Percentiles rank a stretch among this genome's conserved stretches.
phyloP scores from a whole-genome alignment of 139 green algal species.

The Picochlorum sp. region DNA sequence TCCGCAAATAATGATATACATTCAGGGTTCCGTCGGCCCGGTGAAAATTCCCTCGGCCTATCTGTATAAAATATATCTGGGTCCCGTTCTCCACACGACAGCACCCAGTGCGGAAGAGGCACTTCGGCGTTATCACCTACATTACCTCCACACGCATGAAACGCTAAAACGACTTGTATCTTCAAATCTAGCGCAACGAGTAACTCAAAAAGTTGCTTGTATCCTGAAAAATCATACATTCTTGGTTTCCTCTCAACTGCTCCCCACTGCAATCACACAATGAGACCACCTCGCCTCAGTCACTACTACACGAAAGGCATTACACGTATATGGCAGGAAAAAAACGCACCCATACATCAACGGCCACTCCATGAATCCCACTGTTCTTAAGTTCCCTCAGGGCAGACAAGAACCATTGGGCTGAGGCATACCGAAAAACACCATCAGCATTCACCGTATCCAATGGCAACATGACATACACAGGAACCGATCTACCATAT shows the following conservation, averaged over 20 bases:
- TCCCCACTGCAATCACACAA: slow-evolving; percentile 49
- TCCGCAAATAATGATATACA: slow-evolving; percentile 78
- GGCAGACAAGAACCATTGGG: slow-evolving; percentile 58
- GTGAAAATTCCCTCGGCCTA: slow-evolving; percentile 38
- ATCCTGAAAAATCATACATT: slow-evolving; percentile 76
- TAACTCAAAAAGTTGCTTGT: slow-evolving; percentile 68
- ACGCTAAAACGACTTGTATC: slow-evolving; percentile 85
- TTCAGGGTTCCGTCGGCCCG: slow-evolving; percentile 63
- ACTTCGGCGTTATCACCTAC: slow-evolving; percentile 79
- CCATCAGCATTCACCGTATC: slow-evolving; percentile 78
- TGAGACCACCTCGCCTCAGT: neutral
- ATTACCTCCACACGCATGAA: slow-evolving; percentile 91
- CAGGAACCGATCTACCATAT: slow-evolving; percentile 25
- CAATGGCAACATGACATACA: slow-evolving; percentile 87
- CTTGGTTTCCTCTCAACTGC: slow-evolving; percentile 70
- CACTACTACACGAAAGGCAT: too few relatives aligned
- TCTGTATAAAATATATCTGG: slow-evolving; percentile 84
- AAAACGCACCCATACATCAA: slow-evolving; percentile 67
- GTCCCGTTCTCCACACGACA: slow-evolving; percentile 61
- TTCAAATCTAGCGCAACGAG: slow-evolving; percentile 63
- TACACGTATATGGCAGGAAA: too few relatives aligned
- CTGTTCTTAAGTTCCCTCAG: slow-evolving; percentile 54
- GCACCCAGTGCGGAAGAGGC: slow-evolving; percentile 74
- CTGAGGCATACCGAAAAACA: slow-evolving; percentile 58
- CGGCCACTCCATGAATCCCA: slow-evolving; percentile 74